Conservation (phyloP, 176 grass and related monocot species). For the Aegilops tauschii region DNA sequence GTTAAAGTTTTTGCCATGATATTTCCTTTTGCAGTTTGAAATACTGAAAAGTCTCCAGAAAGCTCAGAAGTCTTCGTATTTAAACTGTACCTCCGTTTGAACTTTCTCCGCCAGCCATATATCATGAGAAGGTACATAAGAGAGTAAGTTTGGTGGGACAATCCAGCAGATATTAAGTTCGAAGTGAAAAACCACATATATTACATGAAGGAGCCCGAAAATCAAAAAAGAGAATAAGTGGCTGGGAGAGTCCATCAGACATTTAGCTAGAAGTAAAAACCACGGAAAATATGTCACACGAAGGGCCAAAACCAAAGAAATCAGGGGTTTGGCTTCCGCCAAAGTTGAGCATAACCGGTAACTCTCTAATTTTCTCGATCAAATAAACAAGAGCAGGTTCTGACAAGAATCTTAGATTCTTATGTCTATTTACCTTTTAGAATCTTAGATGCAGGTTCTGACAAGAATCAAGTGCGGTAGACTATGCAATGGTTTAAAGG, state of each 20-base stretch:
- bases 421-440: slow-evolving; percentile 15
- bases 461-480: slow-evolving; percentile 43
- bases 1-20: not conserved
- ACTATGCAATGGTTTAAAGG: not conserved
- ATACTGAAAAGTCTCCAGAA: slow-evolving; percentile 94
- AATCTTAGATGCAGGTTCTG: slow-evolving; percentile 47
- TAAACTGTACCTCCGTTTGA: slow-evolving; percentile 69
- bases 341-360: slow-evolving; percentile 50
- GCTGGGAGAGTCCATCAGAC: slow-evolving; percentile 58
- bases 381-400: not conserved
- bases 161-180: slow-evolving; percentile 41
- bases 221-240: slow-evolving; percentile 28
- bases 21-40: slow-evolving; percentile 75
- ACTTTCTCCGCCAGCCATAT: slow-evolving; percentile 86
- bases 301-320: slow-evolving; percentile 68
- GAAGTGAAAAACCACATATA: slow-evolving; percentile 36
- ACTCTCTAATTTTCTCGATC: slow-evolving; percentile 25
- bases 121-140: slow-evolving; percentile 85
- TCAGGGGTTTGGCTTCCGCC: slow-evolving; percentile 31
- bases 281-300: slow-evolving; percentile 70
- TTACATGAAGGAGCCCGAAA: no score
- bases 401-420: not conserved
- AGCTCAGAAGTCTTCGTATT: slow-evolving; percentile 52
- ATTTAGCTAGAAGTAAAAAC: slow-evolving; percentile 53
- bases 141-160: slow-evolving; percentile 52